Percentiles rank a stretch among this genome's conserved stretches.
phyloP scores from a whole-genome alignment of 768 basidiomycete genomes.

The Boletus sp. region DNA sequence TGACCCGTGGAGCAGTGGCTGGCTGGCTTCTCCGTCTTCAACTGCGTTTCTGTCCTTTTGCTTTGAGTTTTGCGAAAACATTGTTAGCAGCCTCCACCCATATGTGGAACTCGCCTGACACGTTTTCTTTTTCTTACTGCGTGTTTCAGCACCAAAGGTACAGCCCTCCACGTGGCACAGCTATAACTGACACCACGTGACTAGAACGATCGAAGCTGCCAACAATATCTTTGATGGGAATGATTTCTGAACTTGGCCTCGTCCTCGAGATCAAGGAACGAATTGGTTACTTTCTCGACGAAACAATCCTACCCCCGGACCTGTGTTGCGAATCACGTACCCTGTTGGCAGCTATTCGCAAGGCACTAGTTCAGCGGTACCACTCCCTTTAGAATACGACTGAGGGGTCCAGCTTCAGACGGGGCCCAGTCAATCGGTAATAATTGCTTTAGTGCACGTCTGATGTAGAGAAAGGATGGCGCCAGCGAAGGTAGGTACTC shows the following conservation, averaged over 20 bases:
- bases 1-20: constrained; percentile 55
- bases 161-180: constrained; percentile 6
- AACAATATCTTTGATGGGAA: background rate
- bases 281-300: too few relatives aligned
- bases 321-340: too few relatives aligned
- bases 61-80: constrained; percentile 31
- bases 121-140: background rate
- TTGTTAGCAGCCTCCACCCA: constrained; percentile 18
- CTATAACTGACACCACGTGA: constrained; percentile 21
- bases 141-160: background rate
- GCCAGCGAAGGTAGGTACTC: constrained; percentile 60
- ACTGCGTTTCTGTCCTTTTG: constrained; percentile 26
- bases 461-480: constrained; percentile 30
- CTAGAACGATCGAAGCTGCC: background rate
- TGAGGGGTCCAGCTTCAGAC: too few relatives aligned
- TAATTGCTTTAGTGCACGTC: constrained; percentile 36
- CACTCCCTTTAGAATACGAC: too few relatives aligned
- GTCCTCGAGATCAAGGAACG: background rate
- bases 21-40: constrained; percentile 41
- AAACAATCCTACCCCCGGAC: too few relatives aligned
- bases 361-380: too few relatives aligned
- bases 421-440: too few relatives aligned
- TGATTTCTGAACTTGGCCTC: background rate
- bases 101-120: constrained; percentile 9
- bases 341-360: too few relatives aligned